Percentiles rank a stretch among this genome's conserved stretches.
Evolutionary conservation across 2,329 filamentous ascomycete genomes (phyloP).

Genomic region (Diaporthe sp.): DNA sequence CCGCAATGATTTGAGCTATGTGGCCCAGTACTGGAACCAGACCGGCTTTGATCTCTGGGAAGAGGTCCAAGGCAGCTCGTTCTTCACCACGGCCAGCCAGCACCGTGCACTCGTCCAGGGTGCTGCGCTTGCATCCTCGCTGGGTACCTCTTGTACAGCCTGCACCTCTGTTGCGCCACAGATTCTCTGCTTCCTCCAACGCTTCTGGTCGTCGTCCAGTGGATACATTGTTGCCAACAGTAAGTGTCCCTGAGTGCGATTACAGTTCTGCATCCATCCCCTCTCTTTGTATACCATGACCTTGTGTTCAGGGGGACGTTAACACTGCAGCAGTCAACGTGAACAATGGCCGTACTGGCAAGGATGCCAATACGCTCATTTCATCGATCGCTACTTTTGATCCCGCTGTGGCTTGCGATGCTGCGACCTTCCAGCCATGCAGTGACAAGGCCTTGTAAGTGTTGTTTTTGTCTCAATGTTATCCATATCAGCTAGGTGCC

Average conservation of each 20-base stretch:
- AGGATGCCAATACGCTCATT: slow-evolving; percentile 80
- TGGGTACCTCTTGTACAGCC: slow-evolving; percentile 71
- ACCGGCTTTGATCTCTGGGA: slow-evolving; percentile 84
- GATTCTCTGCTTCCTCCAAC: slow-evolving; percentile 80
- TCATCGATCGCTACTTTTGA: slow-evolving; percentile 79
- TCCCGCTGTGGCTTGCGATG: slow-evolving; percentile 74
- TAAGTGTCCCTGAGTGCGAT: slow-evolving; percentile 45
- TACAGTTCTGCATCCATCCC: neutral
- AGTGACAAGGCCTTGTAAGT: slow-evolving; percentile 70
- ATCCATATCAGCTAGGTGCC: no score
- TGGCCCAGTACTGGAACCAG: slow-evolving; percentile 75
- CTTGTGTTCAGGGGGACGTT: neutral
- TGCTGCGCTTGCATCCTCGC: slow-evolving; percentile 71
- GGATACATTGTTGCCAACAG: slow-evolving; percentile 78
- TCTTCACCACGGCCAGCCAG: slow-evolving; percentile 81
- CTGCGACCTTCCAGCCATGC: slow-evolving; percentile 83
- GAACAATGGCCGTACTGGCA: slow-evolving; percentile 73
- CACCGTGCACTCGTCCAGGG: slow-evolving; percentile 81
- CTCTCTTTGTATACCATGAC: neutral
- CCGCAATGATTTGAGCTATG: slow-evolving; percentile 81
- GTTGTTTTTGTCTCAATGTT: neutral
- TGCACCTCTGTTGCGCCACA: slow-evolving; percentile 78
- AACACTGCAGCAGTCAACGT: slow-evolving; percentile 59
- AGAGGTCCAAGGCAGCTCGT: slow-evolving; percentile 81
- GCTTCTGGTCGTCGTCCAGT: slow-evolving; percentile 78